A percentile compares a stretch with the other conserved stretches of the same genome.
phyloP scores from a whole-genome alignment of 148 eudicot species.

The Euryodendron excelsum region DNA sequence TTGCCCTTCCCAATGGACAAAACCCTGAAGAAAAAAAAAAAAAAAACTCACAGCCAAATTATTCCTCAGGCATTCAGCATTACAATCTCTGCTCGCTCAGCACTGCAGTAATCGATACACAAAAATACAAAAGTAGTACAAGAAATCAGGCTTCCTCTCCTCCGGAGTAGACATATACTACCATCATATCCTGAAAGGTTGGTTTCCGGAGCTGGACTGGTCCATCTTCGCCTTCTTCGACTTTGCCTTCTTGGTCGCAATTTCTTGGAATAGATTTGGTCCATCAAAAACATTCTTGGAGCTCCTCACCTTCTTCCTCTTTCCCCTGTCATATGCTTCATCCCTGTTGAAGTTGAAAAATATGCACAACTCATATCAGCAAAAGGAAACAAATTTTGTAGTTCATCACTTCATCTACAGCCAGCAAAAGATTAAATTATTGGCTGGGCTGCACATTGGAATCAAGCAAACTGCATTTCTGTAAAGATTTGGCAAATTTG shows the following conservation, averaged over 20 bases:
- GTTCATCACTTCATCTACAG: background rate
- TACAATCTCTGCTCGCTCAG: background rate
- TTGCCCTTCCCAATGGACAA: background rate
- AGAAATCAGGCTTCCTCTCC: background rate
- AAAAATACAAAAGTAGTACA: background rate
- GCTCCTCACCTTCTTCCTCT: conserved; percentile 67
- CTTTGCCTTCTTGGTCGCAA: conserved; percentile 53
- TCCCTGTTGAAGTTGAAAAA: conserved; percentile 54
- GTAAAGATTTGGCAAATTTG: background rate
- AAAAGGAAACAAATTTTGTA: background rate
- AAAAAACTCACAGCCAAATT: background rate
- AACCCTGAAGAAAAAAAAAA: background rate
- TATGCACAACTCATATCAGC: background rate
- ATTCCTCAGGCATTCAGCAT: background rate
- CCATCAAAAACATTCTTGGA: conserved; percentile 43
- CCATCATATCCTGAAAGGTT: conserved; percentile 41
- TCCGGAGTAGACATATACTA: background rate
- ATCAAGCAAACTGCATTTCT: too few relatives aligned
- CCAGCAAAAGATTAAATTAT: background rate
- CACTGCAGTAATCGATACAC: background rate
- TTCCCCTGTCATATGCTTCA: conserved; percentile 86
- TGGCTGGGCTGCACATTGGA: too few relatives aligned
- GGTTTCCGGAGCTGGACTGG: conserved; percentile 32
- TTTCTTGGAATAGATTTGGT: conserved; percentile 77
- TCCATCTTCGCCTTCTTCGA: conserved; percentile 36